Conservation (phyloP, 495 filamentous ascomycete species). For the Penicillium subrubescens region DNA sequence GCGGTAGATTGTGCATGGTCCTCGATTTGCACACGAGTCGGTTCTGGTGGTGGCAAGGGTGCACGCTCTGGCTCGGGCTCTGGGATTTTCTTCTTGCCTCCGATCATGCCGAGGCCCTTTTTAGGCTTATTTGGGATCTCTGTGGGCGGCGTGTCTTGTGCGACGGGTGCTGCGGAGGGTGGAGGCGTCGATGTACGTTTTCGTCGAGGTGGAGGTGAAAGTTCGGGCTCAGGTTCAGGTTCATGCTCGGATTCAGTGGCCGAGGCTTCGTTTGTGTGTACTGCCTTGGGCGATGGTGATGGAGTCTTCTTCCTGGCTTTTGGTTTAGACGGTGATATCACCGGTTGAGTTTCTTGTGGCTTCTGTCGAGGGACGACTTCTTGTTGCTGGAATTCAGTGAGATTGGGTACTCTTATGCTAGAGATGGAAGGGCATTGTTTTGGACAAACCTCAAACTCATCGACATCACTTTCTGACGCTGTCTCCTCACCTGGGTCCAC, state of each 20-base stretch:
- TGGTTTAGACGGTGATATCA: background rate
- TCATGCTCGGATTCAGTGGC: conserved; percentile 28
- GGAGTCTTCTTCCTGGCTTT: conserved; percentile 9
- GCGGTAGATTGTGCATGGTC: conserved; percentile 7
- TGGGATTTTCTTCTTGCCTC: conserved; percentile 39
- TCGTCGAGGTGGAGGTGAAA: conserved; percentile 10
- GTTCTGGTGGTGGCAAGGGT: conserved; percentile 2
- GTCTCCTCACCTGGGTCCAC: conserved; percentile 21
- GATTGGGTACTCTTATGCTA: background rate
- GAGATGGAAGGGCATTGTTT: background rate
- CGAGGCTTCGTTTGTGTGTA: conserved; percentile 14
- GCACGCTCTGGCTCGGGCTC: conserved; percentile 5
- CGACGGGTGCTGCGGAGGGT: conserved; percentile 6
- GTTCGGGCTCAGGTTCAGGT: conserved; percentile 11
- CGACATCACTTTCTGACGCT: conserved; percentile 30
- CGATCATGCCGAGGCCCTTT: conserved; percentile 38
- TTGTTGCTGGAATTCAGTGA: conserved; percentile 35
- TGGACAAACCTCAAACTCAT: conserved; percentile 43
- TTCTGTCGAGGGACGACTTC: conserved; percentile 40
- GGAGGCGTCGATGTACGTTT: conserved; percentile 6
- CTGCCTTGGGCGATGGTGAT: conserved; percentile 3
- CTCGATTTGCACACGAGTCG: background rate
- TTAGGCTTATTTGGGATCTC: conserved; percentile 24
- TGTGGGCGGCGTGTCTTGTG: conserved; percentile 4
- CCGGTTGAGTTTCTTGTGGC: conserved; percentile 4